These are phyloP conservation scores for Aspergillus hancockii DNA, from an alignment of 495 filamentous ascomycete genomes.

Conservation along the genomic window DNA sequence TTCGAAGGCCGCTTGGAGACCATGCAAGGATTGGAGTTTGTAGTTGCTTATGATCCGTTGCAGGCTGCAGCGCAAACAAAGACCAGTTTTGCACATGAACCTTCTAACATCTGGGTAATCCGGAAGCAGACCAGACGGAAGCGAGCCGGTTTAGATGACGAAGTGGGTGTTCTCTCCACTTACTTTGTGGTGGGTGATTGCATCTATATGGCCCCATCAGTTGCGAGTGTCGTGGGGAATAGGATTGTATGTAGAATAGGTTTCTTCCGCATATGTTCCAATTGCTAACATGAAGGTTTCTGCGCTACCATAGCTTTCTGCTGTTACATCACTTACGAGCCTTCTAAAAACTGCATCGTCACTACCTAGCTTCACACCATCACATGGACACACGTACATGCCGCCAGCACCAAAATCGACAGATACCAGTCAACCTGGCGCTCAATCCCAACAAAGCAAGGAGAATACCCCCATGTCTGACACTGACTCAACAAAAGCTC, in stretches of 20 bases:
- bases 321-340: slow-evolving; percentile 64
- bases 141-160: slow-evolving; percentile 58
- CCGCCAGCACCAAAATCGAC: slow-evolving; percentile 48
- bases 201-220: slow-evolving; percentile 85
- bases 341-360: slow-evolving; percentile 62
- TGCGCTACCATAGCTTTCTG: slow-evolving; percentile 51
- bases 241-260: slow-evolving; percentile 62
- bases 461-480: slow-evolving; percentile 64
- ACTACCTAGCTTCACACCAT: slow-evolving; percentile 71
- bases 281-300: slow-evolving; percentile 13
- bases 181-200: slow-evolving; percentile 86
- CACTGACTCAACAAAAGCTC: slow-evolving; percentile 37
- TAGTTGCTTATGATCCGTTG: slow-evolving; percentile 72
- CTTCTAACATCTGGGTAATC: slow-evolving; percentile 83
- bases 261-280: slow-evolving; percentile 38
- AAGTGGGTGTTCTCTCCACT: slow-evolving; percentile 69
- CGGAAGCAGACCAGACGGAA: slow-evolving; percentile 79
- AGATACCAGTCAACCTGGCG: slow-evolving; percentile 32
- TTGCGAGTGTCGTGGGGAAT: slow-evolving; percentile 74
- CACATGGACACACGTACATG: slow-evolving; percentile 73
- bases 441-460: slow-evolving; percentile 49
- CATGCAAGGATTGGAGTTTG: slow-evolving; percentile 82
- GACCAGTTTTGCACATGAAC: slow-evolving; percentile 52
- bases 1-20: slow-evolving; percentile 76
- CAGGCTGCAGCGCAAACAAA: slow-evolving; percentile 63